Evolutionary conservation across 352 stramenopile genomes (phyloP).

Genomic region (Stramenopiles sp.): DNA sequence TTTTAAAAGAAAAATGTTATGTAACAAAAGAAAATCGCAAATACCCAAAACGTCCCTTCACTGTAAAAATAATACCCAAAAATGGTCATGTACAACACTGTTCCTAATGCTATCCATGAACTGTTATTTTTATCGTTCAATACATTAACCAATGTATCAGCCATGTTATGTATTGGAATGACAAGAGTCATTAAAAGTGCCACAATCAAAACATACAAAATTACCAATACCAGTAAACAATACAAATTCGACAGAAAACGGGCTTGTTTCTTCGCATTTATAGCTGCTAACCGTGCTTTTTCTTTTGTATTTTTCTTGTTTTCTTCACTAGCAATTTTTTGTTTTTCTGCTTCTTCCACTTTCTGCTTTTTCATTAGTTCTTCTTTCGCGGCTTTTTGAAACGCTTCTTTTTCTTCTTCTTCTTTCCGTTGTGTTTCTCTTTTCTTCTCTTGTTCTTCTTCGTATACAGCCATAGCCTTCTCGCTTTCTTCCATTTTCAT

Average conservation of each 20-base stretch:
- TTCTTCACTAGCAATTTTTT: not conserved
- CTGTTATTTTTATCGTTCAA: not conserved
- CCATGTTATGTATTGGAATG: not conserved
- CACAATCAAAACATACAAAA: not conserved
- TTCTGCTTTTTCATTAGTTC: not conserved
- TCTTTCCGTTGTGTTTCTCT: not conserved
- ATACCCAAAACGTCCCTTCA: not conserved
- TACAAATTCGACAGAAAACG: not conserved
- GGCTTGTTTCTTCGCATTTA: not conserved
- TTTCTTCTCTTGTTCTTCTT: not conserved
- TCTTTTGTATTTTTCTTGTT: not conserved
- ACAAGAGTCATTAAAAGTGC: not conserved
- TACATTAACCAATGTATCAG: not conserved
- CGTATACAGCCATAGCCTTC: not conserved
- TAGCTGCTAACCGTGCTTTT: not conserved
- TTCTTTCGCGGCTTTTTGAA: not conserved
- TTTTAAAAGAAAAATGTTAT: not conserved
- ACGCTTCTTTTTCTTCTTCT: not conserved
- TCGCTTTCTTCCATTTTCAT: not conserved
- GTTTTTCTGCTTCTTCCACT: not conserved
- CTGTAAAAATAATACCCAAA: conserved; percentile 2
- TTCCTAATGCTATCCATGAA: not conserved
- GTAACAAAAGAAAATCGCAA: not conserved
- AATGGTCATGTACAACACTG: not conserved
- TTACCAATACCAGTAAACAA: not conserved